These are phyloP conservation scores for Corylus americana DNA, from an alignment of 306 rosid genomes.

Conservation along the genomic window DNA sequence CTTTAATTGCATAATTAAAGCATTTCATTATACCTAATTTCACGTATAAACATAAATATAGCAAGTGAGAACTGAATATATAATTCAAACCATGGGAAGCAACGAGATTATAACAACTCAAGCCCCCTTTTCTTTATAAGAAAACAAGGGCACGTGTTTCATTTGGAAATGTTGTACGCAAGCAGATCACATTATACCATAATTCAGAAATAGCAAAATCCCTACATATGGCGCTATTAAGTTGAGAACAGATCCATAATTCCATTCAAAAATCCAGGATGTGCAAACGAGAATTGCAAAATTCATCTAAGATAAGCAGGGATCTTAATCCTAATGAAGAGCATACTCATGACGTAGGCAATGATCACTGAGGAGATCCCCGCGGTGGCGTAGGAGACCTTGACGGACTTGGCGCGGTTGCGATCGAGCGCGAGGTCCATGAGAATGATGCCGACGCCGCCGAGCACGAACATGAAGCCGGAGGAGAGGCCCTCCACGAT, in stretches of 20 bases:
- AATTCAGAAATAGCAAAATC: not conserved
- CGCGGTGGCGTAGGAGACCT: conserved; percentile 78
- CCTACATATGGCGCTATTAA: not conserved
- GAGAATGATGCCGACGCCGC: conserved; percentile 75
- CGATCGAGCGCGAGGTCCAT: conserved; percentile 83
- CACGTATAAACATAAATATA: not conserved
- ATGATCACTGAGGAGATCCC: conserved; percentile 64
- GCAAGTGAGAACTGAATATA: not conserved
- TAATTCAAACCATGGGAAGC: not conserved
- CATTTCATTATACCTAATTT: no score
- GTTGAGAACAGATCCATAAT: not conserved
- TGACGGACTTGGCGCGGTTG: conserved; percentile 69
- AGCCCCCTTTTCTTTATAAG: not conserved
- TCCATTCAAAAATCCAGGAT: not conserved
- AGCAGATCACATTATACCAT: not conserved
- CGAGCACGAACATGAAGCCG: conserved; percentile 91
- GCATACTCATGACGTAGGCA: conserved; percentile 90
- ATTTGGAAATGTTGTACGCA: not conserved
- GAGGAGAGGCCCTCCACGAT: conserved; percentile 87
- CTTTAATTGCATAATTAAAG: no score
- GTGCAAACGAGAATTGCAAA: not conserved
- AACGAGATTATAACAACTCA: not conserved
- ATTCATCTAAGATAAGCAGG: conserved; percentile 76
- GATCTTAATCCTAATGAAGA: conserved; percentile 90
- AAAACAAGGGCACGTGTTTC: no score